Base-by-base conservation (phyloP, 164 flowering plant genomes). In the Chimonanthus salicifolius region DNA sequence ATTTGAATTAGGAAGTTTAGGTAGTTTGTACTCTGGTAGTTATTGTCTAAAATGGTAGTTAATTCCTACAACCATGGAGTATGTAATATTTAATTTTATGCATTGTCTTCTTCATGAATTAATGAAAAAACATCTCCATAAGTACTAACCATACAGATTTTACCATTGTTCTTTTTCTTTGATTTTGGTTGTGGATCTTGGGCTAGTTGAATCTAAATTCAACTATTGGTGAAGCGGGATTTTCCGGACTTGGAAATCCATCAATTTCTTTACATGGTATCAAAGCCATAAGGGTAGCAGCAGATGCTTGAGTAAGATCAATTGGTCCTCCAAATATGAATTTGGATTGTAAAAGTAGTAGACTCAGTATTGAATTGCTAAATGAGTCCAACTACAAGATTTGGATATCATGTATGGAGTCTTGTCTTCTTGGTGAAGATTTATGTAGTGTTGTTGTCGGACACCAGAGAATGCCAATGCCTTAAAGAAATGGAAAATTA, bases 401-500 rank as follows among this genome's bases (percentile, higher is more conserved):
- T 47, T 69, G 71, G 71, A 48, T 21, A 58, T 15, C 58, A 51
- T 48, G 60, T 49, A 48, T 47, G 44, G 44, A 69, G 58, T 64
- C 74, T 50, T 71, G 71, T 16, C 58, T 64, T 51, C n/a, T 71
- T 49, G 70, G 74, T 58, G 66, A 74, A 67, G 69, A 74, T 51
- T 74, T 67, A n/a, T 60, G 71, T 64, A 45, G 68, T 15, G 20
- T 68, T 68, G 67, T 47, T 48, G 67, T 13, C 47, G 72, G 72
- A 68, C 20, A 33, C 18, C 49, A 3, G 18, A 43, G 48, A 51
- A 73, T 67, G 50, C 0, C 2, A 16, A 58, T 67, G 71, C 51
- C 5, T 74, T 68, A 9, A 68, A 67, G 20, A 74, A 46, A 33
- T 33, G 78, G 58, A 11, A 11, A 46, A 7, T n/a, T 2, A 3